phyloP scores from a whole-genome alignment of 768 basidiomycete genomes.

The Lentinula sp. region DNA sequence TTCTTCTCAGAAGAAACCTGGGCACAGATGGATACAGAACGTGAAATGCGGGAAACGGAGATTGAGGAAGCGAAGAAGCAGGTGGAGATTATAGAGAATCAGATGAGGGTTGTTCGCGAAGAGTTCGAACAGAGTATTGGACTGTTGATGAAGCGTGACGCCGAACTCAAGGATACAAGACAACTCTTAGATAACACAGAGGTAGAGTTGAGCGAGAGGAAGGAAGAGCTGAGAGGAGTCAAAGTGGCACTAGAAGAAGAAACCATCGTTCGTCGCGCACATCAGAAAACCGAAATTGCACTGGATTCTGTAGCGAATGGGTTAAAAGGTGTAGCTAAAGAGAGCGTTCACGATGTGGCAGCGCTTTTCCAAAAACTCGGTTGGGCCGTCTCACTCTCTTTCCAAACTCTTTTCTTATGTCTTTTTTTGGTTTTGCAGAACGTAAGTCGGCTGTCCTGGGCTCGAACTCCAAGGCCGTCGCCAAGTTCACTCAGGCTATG shows the following conservation, averaged over 20 bases:
- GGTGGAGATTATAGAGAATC: slow-evolving; percentile 76
- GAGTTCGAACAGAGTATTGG: slow-evolving; percentile 91
- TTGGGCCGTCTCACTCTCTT: slow-evolving; percentile 25
- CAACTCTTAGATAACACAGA: slow-evolving; percentile 49
- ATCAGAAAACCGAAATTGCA: slow-evolving; percentile 64
- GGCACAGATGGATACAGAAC: slow-evolving; percentile 73
- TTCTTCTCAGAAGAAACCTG: slow-evolving; percentile 90
- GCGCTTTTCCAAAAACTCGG: slow-evolving; percentile 82
- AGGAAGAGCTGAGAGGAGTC: slow-evolving; percentile 52
- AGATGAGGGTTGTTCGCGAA: slow-evolving; percentile 73
- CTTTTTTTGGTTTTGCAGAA: slow-evolving; percentile 34
- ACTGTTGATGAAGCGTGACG: slow-evolving; percentile 66
- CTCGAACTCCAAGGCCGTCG: slow-evolving; percentile 61
- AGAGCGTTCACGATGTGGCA: slow-evolving; percentile 63
- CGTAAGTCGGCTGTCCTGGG: slow-evolving; percentile 62
- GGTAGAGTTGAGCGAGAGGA: slow-evolving; percentile 43
- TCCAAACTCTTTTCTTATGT: background rate
- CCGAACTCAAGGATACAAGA: slow-evolving; percentile 63
- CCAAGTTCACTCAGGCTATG: slow-evolving; percentile 55
- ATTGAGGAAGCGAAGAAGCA: slow-evolving; percentile 79
- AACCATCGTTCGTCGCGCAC: slow-evolving; percentile 66
- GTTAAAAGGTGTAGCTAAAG: slow-evolving; percentile 58
- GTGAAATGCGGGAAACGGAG: slow-evolving; percentile 71
- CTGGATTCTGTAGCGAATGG: slow-evolving; percentile 69
- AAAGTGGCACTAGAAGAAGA: slow-evolving; percentile 73